These are phyloP conservation scores for Mycosphaerella sp. DNA, from an alignment of 2,329 filamentous ascomycete genomes.

Conservation along the genomic window DNA sequence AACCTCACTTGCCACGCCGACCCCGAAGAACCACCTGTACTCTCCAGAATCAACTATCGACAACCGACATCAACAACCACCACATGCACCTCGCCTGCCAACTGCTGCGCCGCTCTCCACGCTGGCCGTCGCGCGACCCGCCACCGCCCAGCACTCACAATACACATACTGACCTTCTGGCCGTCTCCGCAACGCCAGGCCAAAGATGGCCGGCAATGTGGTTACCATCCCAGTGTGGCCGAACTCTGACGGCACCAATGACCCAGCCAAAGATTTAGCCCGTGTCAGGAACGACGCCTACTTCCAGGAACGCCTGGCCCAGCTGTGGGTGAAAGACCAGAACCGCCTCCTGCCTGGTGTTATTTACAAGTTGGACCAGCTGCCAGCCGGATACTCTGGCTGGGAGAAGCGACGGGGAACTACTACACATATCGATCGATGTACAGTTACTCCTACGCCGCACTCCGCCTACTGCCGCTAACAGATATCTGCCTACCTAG, in stretches of 20 bases:
- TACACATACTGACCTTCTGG: not conserved
- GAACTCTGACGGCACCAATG: conserved; percentile 17
- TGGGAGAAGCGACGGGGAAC: conserved; percentile 38
- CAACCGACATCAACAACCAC: too few species aligned
- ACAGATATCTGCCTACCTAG: conserved; percentile 2
- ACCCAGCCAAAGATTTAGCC: not conserved
- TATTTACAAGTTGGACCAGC: not conserved
- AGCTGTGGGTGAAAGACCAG: conserved; percentile 15
- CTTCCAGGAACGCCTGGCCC: conserved; percentile 25
- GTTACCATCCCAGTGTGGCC: conserved; percentile 10
- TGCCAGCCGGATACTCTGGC: conserved; percentile 25
- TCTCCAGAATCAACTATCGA: too few species aligned
- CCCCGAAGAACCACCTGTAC: too few species aligned
- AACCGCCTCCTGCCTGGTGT: not conserved
- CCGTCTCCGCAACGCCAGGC: not conserved
- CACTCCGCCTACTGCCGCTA: not conserved
- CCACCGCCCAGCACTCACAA: not conserved
- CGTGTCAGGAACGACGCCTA: conserved; percentile 26
- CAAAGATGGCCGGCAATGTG: conserved; percentile 1
- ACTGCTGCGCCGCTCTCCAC: too few species aligned
- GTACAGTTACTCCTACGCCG: not conserved
- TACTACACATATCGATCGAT: conserved; percentile 45
- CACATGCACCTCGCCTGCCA: too few species aligned
- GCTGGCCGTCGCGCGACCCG: too few species aligned
- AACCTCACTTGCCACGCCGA: too few species aligned